A percentile compares a stretch with the other conserved stretches of the same genome.
These are phyloP conservation scores for Penicillium sp. DNA, from an alignment of 2,329 filamentous ascomycete species.

Conservation along the genomic window DNA sequence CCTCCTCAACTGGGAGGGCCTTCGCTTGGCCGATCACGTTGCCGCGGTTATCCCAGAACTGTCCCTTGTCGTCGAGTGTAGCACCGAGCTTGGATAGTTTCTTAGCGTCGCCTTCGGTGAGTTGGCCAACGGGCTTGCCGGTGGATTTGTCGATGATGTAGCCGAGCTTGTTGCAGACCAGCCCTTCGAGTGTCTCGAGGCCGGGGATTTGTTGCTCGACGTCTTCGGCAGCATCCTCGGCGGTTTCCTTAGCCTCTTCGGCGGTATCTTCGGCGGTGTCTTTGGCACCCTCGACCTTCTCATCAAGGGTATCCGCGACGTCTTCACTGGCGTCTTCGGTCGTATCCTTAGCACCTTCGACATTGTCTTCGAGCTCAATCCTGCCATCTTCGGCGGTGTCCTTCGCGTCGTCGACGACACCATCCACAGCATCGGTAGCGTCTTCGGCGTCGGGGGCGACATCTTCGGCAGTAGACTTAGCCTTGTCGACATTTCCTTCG, in stretches of 20 bases:
- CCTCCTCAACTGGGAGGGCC: slow-evolving; percentile 41
- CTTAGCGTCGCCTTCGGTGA: slow-evolving; percentile 63
- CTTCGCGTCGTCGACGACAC: slow-evolving; percentile 28
- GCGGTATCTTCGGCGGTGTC: slow-evolving; percentile 10
- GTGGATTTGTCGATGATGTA: slow-evolving; percentile 44
- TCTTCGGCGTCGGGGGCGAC: background rate
- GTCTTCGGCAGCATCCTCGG: slow-evolving; percentile 28
- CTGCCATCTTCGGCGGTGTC: slow-evolving; percentile 13
- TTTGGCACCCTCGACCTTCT: slow-evolving; percentile 28
- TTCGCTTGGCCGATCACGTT: slow-evolving; percentile 63
- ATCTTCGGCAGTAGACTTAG: slow-evolving; percentile 48
- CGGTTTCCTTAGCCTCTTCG: too few species aligned
- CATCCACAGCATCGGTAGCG: slow-evolving; percentile 22
- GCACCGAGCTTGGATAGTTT: slow-evolving; percentile 51
- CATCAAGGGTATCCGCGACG: slow-evolving; percentile 8
- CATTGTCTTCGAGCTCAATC: slow-evolving; percentile 23
- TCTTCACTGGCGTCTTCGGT: slow-evolving; percentile 14
- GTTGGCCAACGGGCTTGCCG: slow-evolving; percentile 56
- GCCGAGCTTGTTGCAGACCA: slow-evolving; percentile 46
- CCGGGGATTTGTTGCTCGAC: slow-evolving; percentile 24
- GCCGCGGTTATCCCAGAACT: slow-evolving; percentile 64
- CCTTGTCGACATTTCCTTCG: slow-evolving; percentile 50
- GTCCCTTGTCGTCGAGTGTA: slow-evolving; percentile 58
- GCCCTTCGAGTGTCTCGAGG: slow-evolving; percentile 40
- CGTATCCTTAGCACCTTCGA: background rate